phyloP scores from a whole-genome alignment of 805 yeast genomes.

The Starmera amethionina region DNA sequence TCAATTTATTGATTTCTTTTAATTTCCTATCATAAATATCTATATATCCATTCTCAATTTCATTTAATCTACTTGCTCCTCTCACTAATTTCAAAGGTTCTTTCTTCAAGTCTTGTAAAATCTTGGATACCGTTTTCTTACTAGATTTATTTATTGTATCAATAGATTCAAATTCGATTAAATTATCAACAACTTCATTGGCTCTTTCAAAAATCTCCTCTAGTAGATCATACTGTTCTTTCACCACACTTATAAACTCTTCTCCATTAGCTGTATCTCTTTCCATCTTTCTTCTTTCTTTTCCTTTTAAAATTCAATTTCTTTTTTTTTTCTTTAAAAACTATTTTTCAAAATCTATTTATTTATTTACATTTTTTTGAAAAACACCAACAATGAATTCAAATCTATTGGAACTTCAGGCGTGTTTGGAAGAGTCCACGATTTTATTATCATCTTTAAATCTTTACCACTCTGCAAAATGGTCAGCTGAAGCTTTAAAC shows the following conservation, averaged over 20 bases:
- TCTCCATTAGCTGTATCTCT: neutral
- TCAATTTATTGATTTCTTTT: slow-evolving; percentile 1
- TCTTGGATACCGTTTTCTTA: neutral
- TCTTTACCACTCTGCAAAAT: slow-evolving; percentile 64
- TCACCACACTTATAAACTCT: neutral
- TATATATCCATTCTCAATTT: slow-evolving; percentile 9
- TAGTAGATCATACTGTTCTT: neutral
- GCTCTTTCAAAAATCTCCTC: neutral
- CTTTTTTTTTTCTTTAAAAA: neutral
- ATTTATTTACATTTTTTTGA: no score
- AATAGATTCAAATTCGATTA: slow-evolving; percentile 4
- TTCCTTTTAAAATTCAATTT: neutral
- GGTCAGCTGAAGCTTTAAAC: slow-evolving; percentile 74
- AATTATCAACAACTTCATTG: slow-evolving; percentile 5
- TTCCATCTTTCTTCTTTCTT: neutral
- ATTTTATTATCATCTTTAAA: slow-evolving; percentile 43
- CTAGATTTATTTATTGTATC: neutral
- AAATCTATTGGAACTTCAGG: neutral
- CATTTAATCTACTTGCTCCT: slow-evolving; percentile 1
- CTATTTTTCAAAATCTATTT: no score
- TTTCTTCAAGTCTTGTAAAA: neutral
- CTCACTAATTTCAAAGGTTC: neutral
- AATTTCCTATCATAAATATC: slow-evolving; percentile 3
- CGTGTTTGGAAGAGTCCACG: slow-evolving; percentile 28
- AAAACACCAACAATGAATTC: no score